These are phyloP conservation scores for Ogataea angusta DNA, from an alignment of 805 yeast genomes.

Conservation along the genomic window DNA sequence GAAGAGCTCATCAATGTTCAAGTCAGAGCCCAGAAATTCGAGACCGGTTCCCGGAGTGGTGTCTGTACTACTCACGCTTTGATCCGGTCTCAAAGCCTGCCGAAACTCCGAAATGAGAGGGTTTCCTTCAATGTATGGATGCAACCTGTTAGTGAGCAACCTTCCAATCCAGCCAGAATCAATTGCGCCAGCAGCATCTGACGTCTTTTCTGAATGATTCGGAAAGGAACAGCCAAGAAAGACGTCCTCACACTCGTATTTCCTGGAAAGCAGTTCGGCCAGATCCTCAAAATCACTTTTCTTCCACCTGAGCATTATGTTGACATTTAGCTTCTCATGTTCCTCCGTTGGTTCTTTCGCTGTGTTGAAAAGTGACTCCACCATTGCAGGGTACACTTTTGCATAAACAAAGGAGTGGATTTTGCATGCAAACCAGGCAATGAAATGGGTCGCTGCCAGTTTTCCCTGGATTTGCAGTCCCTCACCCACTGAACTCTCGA, in stretches of 20 bases:
- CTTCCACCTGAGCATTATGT: not conserved
- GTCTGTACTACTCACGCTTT: not conserved
- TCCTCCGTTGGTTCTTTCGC: conserved; percentile 9
- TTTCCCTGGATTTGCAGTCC: conserved; percentile 4
- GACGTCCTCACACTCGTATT: not conserved
- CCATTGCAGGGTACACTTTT: not conserved
- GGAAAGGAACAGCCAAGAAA: not conserved
- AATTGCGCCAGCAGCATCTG: not conserved
- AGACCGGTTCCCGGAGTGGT: not conserved
- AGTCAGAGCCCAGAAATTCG: not conserved
- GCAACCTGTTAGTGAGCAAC: conserved; percentile 7
- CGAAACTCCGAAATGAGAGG: not conserved
- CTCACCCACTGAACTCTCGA: not conserved
- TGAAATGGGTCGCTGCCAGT: conserved; percentile 20
- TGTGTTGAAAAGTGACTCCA: conserved; percentile 8
- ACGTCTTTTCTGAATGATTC: not conserved
- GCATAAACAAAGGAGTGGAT: conserved; percentile 16
- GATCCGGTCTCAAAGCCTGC: not conserved
- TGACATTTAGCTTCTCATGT: not conserved
- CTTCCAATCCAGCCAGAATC: conserved; percentile 16
- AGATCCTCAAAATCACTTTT: not conserved
- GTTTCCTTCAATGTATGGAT: not conserved
- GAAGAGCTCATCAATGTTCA: not conserved
- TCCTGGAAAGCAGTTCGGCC: not conserved
- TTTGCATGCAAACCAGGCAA: conserved; percentile 24